These are phyloP conservation scores for Lentinula raphanica DNA, from an alignment of 768 basidiomycete species.

Conservation along the genomic window DNA sequence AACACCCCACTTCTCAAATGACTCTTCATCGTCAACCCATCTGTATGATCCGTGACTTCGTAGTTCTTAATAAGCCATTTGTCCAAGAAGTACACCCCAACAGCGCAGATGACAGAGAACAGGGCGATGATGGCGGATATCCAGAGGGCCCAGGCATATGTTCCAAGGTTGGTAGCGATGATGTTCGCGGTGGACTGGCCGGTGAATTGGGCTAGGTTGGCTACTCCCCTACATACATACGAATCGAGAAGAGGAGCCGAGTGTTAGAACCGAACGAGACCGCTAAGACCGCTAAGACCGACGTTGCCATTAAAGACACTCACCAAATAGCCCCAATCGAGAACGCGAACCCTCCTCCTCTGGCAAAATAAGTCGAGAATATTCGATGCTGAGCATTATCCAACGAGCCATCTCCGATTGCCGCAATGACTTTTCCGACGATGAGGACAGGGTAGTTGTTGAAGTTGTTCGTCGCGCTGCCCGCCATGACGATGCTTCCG, in stretches of 20 bases:
- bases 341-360: slow-evolving; percentile 34
- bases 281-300: too few species aligned
- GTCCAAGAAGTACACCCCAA: slow-evolving; percentile 31
- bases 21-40: slow-evolving; percentile 24
- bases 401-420: slow-evolving; percentile 29
- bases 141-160: slow-evolving; percentile 38
- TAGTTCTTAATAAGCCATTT: slow-evolving; percentile 29
- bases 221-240: slow-evolving; percentile 28
- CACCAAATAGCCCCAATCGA: slow-evolving; percentile 34
- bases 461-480: slow-evolving; percentile 31
- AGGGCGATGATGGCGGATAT: slow-evolving; percentile 32
- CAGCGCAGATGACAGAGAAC: slow-evolving; percentile 33
- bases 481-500: slow-evolving; percentile 32
- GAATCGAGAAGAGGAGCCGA: not conserved
- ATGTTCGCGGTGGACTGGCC: slow-evolving; percentile 38
- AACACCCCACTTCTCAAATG: slow-evolving; percentile 20
- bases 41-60: slow-evolving; percentile 31
- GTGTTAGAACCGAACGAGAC: not conserved
- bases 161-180: slow-evolving; percentile 31
- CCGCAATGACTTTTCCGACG: slow-evolving; percentile 27
- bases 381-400: slow-evolving; percentile 41
- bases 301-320: too few species aligned
- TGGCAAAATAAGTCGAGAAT: slow-evolving; percentile 38
- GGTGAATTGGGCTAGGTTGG: slow-evolving; percentile 35
- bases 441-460: slow-evolving; percentile 35